Evolutionary conservation across 345 rosid genomes (phyloP).

Genomic region (Eucalyptus cloeziana): DNA sequence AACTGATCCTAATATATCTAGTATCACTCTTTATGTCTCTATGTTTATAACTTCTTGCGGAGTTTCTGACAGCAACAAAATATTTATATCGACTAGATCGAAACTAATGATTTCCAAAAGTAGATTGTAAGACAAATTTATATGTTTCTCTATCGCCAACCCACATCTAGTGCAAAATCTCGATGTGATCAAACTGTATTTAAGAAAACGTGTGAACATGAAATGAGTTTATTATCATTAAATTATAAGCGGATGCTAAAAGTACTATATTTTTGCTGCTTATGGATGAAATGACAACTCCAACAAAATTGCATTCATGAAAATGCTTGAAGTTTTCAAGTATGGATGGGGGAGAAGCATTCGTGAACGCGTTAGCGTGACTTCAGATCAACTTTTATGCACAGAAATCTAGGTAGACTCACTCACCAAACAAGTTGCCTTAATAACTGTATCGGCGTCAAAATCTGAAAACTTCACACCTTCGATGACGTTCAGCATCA

Average conservation of each 20-base stretch:
- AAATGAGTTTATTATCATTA: not conserved
- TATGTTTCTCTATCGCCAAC: not conserved
- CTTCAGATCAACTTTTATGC: not conserved
- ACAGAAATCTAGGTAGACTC: not conserved
- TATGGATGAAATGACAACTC: not conserved
- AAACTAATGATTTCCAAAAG: not conserved
- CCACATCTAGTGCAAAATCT: not conserved
- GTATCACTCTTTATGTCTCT: not conserved
- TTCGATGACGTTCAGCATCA: conserved; percentile 11
- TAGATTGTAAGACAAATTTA: not conserved
- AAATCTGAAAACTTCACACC: not conserved
- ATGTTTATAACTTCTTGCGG: not conserved
- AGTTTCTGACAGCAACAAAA: not conserved
- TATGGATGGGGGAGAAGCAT: not conserved
- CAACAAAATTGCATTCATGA: not conserved
- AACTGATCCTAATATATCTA: not conserved
- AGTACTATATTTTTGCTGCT: not conserved
- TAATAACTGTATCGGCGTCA: conserved; percentile 14
- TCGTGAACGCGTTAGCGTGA: not conserved
- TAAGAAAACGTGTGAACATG: not conserved
- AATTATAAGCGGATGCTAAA: not conserved
- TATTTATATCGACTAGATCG: too few relatives aligned
- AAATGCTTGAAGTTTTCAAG: not conserved
- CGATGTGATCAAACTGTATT: not conserved
- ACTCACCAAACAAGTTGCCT: conserved; percentile 22